Percentiles rank a stretch among this genome's conserved stretches.
These are phyloP conservation scores for Aspergillus niger DNA, from an alignment of 2,329 filamentous ascomycete species.

Conservation along the genomic window DNA sequence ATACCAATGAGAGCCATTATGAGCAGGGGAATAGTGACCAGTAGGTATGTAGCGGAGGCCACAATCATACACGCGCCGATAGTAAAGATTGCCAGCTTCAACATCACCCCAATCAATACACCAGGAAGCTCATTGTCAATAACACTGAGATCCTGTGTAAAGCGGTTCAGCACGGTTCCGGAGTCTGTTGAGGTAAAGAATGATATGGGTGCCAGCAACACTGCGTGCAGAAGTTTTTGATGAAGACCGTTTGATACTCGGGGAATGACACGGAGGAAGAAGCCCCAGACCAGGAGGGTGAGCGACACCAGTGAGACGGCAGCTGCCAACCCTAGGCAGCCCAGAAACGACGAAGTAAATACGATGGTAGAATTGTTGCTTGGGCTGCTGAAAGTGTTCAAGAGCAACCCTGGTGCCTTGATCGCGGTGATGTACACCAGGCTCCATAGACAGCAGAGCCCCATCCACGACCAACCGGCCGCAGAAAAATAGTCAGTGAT, in stretches of 20 bases:
- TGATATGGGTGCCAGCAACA: not conserved
- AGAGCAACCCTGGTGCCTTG: not conserved
- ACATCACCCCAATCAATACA: not conserved
- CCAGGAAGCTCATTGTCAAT: not conserved
- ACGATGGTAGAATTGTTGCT: too few relatives aligned
- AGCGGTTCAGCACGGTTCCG: not conserved
- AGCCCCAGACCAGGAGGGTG: not conserved
- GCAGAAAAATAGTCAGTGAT: too few relatives aligned
- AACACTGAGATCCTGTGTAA: not conserved
- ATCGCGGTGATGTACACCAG: not conserved
- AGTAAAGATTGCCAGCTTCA: too few relatives aligned
- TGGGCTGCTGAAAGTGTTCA: not conserved
- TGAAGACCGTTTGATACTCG: not conserved
- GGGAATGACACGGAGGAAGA: constrained; percentile 2
- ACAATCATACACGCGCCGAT: too few relatives aligned
- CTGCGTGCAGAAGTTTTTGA: constrained; percentile 3
- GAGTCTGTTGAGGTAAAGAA: not conserved
- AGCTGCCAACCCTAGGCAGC: too few relatives aligned
- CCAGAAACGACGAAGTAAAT: too few relatives aligned
- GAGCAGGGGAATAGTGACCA: not conserved
- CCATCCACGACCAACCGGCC: too few relatives aligned
- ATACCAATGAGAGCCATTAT: not conserved
- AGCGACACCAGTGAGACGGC: not conserved
- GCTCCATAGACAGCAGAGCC: not conserved
- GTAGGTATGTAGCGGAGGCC: not conserved